Evolutionary conservation across 2,329 filamentous ascomycete species (phyloP), one percentile per base, ranked within the genome.

Genomic region (Clarireedia paspali): DNA sequence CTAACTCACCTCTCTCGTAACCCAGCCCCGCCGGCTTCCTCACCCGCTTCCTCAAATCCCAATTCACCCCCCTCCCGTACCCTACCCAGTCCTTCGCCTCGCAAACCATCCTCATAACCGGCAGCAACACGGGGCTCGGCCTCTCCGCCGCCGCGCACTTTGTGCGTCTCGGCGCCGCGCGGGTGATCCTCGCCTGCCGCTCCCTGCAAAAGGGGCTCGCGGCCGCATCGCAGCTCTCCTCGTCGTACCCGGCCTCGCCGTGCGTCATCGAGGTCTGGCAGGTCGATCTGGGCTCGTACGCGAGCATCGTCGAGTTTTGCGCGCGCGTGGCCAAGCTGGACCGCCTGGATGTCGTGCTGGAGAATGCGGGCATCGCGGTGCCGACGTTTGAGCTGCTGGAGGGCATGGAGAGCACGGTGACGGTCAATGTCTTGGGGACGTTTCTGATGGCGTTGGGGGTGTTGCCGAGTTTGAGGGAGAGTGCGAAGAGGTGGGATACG

Each of bases 91-190:
- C 61, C 24, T 64, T 64, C 56, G 59, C 39, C 2, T 62, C 61
- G 3, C 60, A 67, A 57, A 63, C 62, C 0, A 73, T 74, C 47
- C 74, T 81, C 42, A 68, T 81, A 14, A 79, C 77, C 0, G 79
- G 79, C 1, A 66, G 71, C 20, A 81, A 78, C 57, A 66, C 63
- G 0, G 79, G 79, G 0, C 66, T 82, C 0, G 78, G 79, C 0
- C 69, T 76, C n/a, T 74, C 76, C 57, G 65, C 72, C 0, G 68
- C 72, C 14, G 63, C 66, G 0, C 73, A 75, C 42, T 68, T 80
- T 40, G 59, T 58, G 9, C 58, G 60, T 23, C 58, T 66, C 2
- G 50, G 52, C 4, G 64, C 63, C 1, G 20, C 50, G 1, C 60
- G 67, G 75, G 12, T 66, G 61, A 62, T 66, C n/a, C 49, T 64